Evolutionary conservation across 2,329 filamentous ascomycete genomes (phyloP).

Genomic region (Graphilbum fragrans): DNA sequence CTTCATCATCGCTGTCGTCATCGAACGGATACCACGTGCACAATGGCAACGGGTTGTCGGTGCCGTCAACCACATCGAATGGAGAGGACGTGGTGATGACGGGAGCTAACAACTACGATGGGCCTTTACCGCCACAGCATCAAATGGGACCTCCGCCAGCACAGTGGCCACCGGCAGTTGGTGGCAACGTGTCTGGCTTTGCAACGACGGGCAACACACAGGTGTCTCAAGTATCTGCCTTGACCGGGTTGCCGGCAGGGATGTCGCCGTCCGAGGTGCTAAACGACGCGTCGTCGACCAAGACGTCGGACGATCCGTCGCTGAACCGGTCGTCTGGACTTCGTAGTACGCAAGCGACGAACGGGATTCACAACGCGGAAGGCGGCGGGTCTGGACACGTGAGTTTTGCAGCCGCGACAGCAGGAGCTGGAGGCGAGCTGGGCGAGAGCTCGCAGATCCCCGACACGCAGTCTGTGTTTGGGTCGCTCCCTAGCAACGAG

Average conservation of each 20-base stretch:
- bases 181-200: slow-evolving; percentile 18
- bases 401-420: not conserved
- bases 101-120: slow-evolving; percentile 31
- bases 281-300: slow-evolving; percentile 91
- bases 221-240: slow-evolving; percentile 51
- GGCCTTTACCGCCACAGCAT: slow-evolving; percentile 36
- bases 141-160: slow-evolving; percentile 29
- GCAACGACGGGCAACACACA: slow-evolving; percentile 38
- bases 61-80: no score
- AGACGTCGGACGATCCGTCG: slow-evolving; percentile 67
- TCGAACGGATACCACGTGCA: slow-evolving; percentile 40
- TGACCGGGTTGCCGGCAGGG: slow-evolving; percentile 45
- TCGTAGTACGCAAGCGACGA: slow-evolving; percentile 59
- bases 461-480: slow-evolving; percentile 36
- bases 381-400: not conserved
- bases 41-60: slow-evolving; percentile 44
- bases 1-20: slow-evolving; percentile 13
- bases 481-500: slow-evolving; percentile 29
- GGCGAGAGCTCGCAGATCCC: slow-evolving; percentile 36
- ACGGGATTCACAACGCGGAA: slow-evolving; percentile 39
- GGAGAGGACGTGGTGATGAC: slow-evolving; percentile 53
- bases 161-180: slow-evolving; percentile 22
- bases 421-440: slow-evolving; percentile 10
- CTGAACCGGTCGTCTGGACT: slow-evolving; percentile 44
- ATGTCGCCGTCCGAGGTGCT: slow-evolving; percentile 46